Conservation (phyloP, 345 rosid genomes). For the Linum lewisii region DNA sequence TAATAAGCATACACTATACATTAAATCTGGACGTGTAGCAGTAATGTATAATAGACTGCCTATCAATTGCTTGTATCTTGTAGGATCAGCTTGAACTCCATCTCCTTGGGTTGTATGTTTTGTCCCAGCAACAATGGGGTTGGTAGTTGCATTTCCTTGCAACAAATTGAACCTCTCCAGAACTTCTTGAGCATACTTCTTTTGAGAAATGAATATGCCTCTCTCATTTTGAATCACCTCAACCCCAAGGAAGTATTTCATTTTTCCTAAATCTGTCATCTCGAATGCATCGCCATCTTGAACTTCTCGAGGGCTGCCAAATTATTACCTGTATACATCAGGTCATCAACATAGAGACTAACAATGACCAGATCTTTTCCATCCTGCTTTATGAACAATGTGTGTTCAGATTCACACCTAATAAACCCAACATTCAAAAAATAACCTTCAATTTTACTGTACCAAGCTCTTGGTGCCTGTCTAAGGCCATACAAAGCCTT, state of each 20-base stretch:
- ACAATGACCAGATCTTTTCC: no score
- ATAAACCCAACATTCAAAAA: no score
- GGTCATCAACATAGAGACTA: no score
- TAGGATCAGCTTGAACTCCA: no score
- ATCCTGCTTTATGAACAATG: no score
- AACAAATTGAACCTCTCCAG: not conserved
- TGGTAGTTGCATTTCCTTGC: not conserved
- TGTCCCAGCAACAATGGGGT: not conserved
- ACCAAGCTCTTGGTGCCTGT: no score
- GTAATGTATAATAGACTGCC: not conserved
- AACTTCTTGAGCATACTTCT: not conserved
- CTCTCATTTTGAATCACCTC: not conserved
- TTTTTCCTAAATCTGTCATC: no score
- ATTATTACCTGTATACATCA: not conserved
- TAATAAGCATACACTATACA: not conserved
- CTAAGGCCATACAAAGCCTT: no score
- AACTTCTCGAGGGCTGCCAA: no score
- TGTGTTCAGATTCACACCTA: no score
- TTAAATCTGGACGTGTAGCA: not conserved
- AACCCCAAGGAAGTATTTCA: no score
- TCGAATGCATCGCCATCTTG: not conserved
- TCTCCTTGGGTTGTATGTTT: not conserved
- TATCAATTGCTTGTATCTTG: not conserved
- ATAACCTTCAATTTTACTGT: no score
- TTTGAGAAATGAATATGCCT: not conserved